Percentiles rank a stretch among this genome's conserved stretches.
Conservation (phyloP, 202 grass and related monocot genomes). For the Musa balbisiana region DNA sequence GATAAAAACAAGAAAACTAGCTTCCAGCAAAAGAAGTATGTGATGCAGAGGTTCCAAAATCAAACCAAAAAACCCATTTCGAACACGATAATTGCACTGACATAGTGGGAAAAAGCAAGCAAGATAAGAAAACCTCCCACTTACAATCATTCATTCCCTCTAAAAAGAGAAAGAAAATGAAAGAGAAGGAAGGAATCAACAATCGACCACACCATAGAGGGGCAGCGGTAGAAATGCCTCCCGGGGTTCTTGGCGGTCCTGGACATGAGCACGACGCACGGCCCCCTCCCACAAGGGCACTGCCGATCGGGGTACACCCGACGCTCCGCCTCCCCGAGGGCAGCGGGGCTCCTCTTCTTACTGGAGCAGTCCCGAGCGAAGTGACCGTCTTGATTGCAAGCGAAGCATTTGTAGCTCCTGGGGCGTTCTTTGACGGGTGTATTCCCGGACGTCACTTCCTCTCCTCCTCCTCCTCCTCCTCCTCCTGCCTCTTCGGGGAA, state of each 20-base stretch:
- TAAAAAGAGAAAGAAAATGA: background rate
- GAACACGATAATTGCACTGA: no score
- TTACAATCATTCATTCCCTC: no score
- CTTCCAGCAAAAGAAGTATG: no score
- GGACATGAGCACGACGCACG: background rate
- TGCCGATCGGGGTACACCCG: background rate
- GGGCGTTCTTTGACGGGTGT: background rate
- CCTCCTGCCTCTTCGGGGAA: background rate
- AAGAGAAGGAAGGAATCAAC: background rate
- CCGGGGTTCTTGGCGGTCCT: background rate
- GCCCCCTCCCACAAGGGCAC: background rate
- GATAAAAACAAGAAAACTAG: no score
- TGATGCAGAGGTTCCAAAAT: no score
- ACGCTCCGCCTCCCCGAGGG: background rate
- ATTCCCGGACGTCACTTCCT: no score
- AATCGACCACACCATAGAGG: background rate
- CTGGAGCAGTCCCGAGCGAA: background rate
- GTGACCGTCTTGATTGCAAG: background rate
- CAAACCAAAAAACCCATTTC: no score
- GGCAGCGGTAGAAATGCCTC: background rate
- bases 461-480: background rate
- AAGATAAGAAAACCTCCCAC: background rate
- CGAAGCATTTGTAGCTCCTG: background rate
- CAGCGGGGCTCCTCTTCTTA: background rate
- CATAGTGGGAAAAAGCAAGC: background rate